Percentiles rank a stretch among this genome's conserved stretches.
Evolutionary conservation across 2,329 filamentous ascomycete species (phyloP).

Genomic region (Pezicula carpinea): DNA sequence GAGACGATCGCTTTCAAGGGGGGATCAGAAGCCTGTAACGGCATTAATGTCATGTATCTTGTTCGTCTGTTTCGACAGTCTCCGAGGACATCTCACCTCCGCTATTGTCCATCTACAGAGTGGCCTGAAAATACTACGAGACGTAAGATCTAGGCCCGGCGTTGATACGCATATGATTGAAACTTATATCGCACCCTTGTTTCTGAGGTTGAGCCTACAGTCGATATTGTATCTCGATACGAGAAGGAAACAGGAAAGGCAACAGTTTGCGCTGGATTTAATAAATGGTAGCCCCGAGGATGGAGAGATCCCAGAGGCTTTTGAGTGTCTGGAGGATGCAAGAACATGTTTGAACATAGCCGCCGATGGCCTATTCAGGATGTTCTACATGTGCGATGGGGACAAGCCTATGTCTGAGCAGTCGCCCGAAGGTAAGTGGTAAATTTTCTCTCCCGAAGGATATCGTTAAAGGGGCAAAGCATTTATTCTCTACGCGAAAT

Average conservation of each 20-base stretch:
- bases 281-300: constrained; percentile 6
- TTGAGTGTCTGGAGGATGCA: constrained; percentile 7
- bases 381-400: constrained; percentile 9
- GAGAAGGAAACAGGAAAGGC: not conserved
- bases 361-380: constrained; percentile 4
- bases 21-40: constrained; percentile 18
- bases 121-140: constrained; percentile 17
- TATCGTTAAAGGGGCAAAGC: constrained; percentile 6
- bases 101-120: constrained; percentile 26
- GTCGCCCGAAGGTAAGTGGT: constrained; percentile 8
- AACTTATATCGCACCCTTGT: constrained; percentile 2
- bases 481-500: not conserved
- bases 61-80: constrained; percentile 26
- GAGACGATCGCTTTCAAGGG: constrained; percentile 15
- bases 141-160: not conserved
- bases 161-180: constrained; percentile 3
- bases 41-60: constrained; percentile 25
- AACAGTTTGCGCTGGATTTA: not conserved
- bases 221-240: constrained; percentile 7
- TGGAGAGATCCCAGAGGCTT: constrained; percentile 12
- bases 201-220: constrained; percentile 5
- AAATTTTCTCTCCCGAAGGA: constrained; percentile 5
- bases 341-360: constrained; percentile 1
- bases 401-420: constrained; percentile 14
- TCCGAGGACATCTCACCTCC: constrained; percentile 22